Evolutionary conservation across 495 filamentous ascomycete genomes (phyloP).

Genomic region (Massariosphaeria phaeospora): DNA sequence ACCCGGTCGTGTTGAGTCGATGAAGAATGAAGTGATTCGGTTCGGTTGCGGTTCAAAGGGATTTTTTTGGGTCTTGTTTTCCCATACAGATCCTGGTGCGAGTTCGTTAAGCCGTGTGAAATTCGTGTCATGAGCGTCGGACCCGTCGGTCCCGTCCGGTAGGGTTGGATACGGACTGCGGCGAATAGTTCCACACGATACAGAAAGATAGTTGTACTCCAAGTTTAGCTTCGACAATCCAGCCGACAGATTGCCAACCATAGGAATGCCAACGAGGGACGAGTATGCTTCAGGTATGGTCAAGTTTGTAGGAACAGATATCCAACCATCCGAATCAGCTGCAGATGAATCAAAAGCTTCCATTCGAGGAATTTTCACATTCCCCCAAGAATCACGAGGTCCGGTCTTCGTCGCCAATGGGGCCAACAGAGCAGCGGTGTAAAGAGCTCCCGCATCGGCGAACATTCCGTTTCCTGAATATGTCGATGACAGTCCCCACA

Average conservation of each 20-base stretch:
- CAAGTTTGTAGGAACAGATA: constrained; percentile 4
- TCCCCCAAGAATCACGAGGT: constrained; percentile 31
- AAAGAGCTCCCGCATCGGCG: constrained; percentile 8
- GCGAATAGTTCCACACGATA: constrained; percentile 7
- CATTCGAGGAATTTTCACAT: constrained; percentile 30
- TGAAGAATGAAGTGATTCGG: background rate
- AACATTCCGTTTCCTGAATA: constrained; percentile 6
- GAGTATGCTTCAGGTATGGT: constrained; percentile 11
- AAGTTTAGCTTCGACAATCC: constrained; percentile 14
- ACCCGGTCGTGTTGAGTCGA: background rate
- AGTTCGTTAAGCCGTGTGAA: background rate
- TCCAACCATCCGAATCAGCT: constrained; percentile 21
- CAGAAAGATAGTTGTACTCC: constrained; percentile 21
- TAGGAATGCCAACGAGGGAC: constrained; percentile 26
- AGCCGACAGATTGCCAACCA: constrained; percentile 13
- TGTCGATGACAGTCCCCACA: constrained; percentile 2
- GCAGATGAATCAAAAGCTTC: constrained; percentile 9
- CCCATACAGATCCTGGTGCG: background rate
- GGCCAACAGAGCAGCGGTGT: constrained; percentile 19
- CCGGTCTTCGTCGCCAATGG: constrained; percentile 15
- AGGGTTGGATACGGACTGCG: background rate
- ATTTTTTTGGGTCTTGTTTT: background rate
- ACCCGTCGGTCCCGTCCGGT: background rate
- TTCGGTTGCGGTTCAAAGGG: background rate
- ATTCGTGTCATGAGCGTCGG: background rate